A percentile compares a stretch with the other conserved stretches of the same genome.
Conservation (phyloP, 176 grass and related monocot genomes). For the Musa beccarii region DNA sequence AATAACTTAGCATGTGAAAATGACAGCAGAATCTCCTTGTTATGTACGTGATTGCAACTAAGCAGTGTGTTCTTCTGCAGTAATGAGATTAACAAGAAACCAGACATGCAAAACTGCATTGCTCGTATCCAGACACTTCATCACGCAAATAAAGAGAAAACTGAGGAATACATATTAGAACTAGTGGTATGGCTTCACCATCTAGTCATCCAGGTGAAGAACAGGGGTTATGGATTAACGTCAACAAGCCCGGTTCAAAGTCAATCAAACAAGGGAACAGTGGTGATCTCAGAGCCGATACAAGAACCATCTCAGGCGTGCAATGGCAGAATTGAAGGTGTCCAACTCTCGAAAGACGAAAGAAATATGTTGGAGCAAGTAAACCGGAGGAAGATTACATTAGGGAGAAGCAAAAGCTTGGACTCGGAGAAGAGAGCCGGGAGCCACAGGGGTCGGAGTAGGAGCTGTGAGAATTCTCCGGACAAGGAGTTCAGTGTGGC, state of each 20-base stretch:
- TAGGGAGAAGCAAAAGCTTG: conserved; percentile 69
- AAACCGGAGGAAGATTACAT: conserved; percentile 26
- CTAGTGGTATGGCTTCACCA: conserved; percentile 82
- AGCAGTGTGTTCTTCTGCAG: conserved; percentile 29
- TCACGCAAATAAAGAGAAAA: conserved; percentile 69
- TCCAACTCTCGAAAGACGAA: conserved; percentile 36
- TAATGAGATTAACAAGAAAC: conserved; percentile 61
- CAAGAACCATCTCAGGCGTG: conserved; percentile 34
- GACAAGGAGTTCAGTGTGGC: conserved; percentile 27
- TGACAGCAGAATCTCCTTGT: not conserved
- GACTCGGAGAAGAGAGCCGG: conserved; percentile 27
- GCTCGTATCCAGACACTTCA: conserved; percentile 74
- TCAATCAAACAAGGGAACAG: conserved; percentile 14
- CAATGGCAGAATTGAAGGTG: not conserved
- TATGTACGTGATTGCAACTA: not conserved
- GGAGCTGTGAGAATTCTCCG: conserved; percentile 69
- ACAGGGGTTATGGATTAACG: conserved; percentile 52
- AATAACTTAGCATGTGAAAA: not conserved
- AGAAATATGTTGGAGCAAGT: conserved; percentile 39
- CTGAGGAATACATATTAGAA: conserved; percentile 60
- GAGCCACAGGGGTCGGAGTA: conserved; percentile 37
- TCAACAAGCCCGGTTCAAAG: conserved; percentile 19
- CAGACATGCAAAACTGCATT: conserved; percentile 27
- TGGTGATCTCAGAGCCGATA: not conserved
- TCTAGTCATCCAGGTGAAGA: conserved; percentile 80